These are phyloP conservation scores for Globisporangium carolinianum DNA, from an alignment of 352 stramenopile species.

Conservation along the genomic window DNA sequence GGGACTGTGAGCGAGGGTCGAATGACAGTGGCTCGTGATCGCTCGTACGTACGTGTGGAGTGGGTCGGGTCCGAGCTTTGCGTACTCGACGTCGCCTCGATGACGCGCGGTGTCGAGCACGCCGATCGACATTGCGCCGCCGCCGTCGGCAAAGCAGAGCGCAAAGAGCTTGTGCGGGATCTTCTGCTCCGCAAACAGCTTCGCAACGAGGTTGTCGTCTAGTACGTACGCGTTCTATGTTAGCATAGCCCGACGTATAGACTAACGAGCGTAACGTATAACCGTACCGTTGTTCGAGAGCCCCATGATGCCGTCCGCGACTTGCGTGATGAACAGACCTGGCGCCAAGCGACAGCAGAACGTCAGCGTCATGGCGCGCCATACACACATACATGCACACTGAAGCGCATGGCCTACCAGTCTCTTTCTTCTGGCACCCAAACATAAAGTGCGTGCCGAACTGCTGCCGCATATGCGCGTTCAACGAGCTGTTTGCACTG, in stretches of 20 bases:
- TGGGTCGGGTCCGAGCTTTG: constrained; percentile 34
- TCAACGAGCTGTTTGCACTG: constrained; percentile 40
- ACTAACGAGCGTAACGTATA: background rate
- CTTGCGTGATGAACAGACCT: constrained; percentile 75
- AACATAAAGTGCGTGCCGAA: constrained; percentile 79
- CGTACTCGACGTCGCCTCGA: constrained; percentile 45
- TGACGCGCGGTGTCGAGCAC: constrained; percentile 39
- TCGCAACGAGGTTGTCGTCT: constrained; percentile 68
- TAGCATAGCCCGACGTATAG: background rate
- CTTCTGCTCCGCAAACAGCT: constrained; percentile 73
- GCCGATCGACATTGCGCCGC: constrained; percentile 67
- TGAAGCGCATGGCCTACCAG: constrained; percentile 16
- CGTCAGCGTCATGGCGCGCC: no score
- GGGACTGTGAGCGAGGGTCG: no score
- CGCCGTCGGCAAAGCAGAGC: constrained; percentile 66
- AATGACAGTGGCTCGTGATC: no score
- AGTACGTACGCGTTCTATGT: background rate
- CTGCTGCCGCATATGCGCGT: constrained; percentile 41
- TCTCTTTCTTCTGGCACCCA: constrained; percentile 72
- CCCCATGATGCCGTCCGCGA: constrained; percentile 82
- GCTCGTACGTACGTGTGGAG: constrained; percentile 16
- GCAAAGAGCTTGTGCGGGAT: constrained; percentile 74
- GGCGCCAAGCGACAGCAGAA: background rate
- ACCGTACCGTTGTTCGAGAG: constrained; percentile 55
- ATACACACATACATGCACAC: background rate